A percentile compares a stretch with the other conserved stretches of the same genome.
Conservation (phyloP, 768 basidiomycete genomes). For the Auriscalpium orientale region DNA sequence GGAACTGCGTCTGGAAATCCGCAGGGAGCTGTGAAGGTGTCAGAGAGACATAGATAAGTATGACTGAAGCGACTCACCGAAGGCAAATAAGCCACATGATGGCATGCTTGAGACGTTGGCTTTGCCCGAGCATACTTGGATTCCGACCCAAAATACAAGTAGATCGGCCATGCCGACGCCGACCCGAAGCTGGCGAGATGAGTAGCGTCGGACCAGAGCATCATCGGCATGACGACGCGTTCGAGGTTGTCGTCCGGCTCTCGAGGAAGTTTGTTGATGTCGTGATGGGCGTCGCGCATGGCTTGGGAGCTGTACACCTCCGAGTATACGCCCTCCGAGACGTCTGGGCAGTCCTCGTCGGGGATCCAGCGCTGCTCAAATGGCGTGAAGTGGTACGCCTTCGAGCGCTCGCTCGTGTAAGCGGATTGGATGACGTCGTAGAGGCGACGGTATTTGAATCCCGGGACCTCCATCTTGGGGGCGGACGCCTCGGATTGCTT, state of each 20-base stretch:
- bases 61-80: not conserved
- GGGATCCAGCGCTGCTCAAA: slow-evolving; percentile 21
- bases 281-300: not conserved
- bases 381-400: slow-evolving; percentile 21
- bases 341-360: not conserved
- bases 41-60: not conserved
- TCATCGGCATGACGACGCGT: slow-evolving; percentile 6
- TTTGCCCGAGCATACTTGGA: slow-evolving; percentile 10
- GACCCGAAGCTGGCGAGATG: slow-evolving; percentile 18
- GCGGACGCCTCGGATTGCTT: not conserved
- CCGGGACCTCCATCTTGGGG: not conserved
- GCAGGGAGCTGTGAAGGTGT: slow-evolving; percentile 11
- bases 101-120: slow-evolving; percentile 6
- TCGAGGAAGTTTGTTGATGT: not conserved
- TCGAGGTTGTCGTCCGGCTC: slow-evolving; percentile 13
- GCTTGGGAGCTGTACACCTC: not conserved
- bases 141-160: slow-evolving; percentile 17
- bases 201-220: slow-evolving; percentile 18
- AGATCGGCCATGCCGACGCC: slow-evolving; percentile 18
- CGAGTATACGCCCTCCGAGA: not conserved
- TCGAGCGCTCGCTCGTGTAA: not conserved
- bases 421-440: not conserved
- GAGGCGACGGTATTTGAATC: not conserved
- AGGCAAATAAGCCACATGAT: slow-evolving; percentile 19
- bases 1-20: slow-evolving; percentile 10